These are phyloP conservation scores for Apophysomyces sp. DNA, from an alignment of 371 early-diverging fungal species.

Conservation along the genomic window DNA sequence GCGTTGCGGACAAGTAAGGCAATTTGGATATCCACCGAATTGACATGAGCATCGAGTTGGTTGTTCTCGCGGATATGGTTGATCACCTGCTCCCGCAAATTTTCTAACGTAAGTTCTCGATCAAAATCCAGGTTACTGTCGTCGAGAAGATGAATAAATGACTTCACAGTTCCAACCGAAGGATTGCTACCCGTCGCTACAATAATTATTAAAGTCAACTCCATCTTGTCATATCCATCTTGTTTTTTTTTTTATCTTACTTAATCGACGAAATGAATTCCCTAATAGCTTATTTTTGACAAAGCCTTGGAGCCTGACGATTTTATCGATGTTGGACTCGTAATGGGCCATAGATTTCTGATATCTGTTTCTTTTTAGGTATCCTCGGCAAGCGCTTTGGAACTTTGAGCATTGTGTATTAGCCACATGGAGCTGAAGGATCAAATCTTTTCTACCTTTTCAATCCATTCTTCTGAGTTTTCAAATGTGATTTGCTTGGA, in stretches of 20 bases:
- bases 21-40: slow-evolving; percentile 94
- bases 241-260: slow-evolving; percentile 39
- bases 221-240: background rate
- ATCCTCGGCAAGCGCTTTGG: slow-evolving; percentile 74
- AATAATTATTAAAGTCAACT: background rate
- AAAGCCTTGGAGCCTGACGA: slow-evolving; percentile 84
- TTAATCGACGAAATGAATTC: slow-evolving; percentile 79
- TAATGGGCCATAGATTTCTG: slow-evolving; percentile 62
- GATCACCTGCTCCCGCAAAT: slow-evolving; percentile 82
- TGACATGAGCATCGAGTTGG: slow-evolving; percentile 78
- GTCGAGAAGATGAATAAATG: slow-evolving; percentile 87
- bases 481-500: slow-evolving; percentile 12
- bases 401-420: slow-evolving; percentile 41
- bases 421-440: slow-evolving; percentile 10
- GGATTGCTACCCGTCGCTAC: slow-evolving; percentile 75
- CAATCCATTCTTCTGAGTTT: slow-evolving; percentile 21
- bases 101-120: slow-evolving; percentile 87
- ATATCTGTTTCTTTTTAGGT: slow-evolving; percentile 58
- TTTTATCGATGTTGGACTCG: slow-evolving; percentile 64
- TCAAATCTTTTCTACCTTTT: slow-evolving; percentile 14
- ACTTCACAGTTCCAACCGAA: slow-evolving; percentile 76
- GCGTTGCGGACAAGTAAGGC: slow-evolving; percentile 96
- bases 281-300: slow-evolving; percentile 80
- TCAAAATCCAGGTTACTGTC: slow-evolving; percentile 92
- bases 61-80: slow-evolving; percentile 90